phyloP scores from a whole-genome alignment of 768 basidiomycete genomes.

The Boletus speciosus region DNA sequence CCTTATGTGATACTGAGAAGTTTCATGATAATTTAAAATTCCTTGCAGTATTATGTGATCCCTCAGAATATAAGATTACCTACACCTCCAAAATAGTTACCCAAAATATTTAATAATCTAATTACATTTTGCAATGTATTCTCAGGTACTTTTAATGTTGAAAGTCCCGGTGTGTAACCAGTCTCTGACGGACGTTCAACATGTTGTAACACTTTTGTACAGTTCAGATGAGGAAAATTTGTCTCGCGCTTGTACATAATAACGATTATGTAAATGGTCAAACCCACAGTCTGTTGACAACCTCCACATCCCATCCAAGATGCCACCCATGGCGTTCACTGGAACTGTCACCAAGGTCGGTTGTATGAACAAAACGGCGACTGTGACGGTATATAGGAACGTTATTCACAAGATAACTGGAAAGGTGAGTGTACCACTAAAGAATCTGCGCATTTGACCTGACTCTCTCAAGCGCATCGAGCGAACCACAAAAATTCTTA shows the following conservation, averaged over 20 bases:
- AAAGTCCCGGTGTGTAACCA: no score
- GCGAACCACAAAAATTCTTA: slow-evolving; percentile 71
- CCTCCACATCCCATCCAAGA: slow-evolving; percentile 26
- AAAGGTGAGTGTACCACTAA: slow-evolving; percentile 50
- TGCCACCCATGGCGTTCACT: slow-evolving; percentile 76
- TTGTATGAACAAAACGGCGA: slow-evolving; percentile 80
- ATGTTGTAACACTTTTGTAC: no score
- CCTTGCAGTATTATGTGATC: no score
- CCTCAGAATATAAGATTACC: no score
- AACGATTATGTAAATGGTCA: not conserved
- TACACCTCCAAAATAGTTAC: no score
- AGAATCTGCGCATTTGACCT: not conserved
- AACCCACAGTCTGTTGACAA: not conserved
- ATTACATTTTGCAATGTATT: no score
- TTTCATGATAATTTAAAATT: no score
- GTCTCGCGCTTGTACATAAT: not conserved
- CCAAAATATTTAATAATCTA: no score
- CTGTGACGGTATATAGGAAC: slow-evolving; percentile 75
- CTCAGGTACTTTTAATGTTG: no score
- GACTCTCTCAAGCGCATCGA: slow-evolving; percentile 54
- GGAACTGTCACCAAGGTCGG: slow-evolving; percentile 80
- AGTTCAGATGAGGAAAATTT: not conserved
- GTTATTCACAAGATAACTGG: slow-evolving; percentile 70
- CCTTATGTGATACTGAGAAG: no score
- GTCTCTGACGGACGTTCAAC: not conserved